Percentiles rank a stretch among this genome's conserved stretches.
Evolutionary conservation across 306 rosid species (phyloP).

Genomic region (Alnus rubra): DNA sequence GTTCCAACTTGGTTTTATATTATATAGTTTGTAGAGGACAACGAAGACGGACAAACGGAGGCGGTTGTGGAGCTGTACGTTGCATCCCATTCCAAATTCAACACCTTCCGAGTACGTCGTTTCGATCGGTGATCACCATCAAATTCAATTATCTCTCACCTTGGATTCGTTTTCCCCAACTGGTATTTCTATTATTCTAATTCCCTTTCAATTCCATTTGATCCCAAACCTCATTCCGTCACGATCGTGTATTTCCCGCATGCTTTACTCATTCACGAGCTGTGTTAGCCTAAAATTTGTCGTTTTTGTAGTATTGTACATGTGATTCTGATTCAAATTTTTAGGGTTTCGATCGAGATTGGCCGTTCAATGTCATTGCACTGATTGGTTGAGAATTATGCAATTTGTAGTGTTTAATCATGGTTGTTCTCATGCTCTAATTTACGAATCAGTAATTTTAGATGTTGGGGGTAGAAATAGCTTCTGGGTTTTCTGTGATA

Average conservation of each 20-base stretch:
- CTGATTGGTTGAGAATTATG: neutral
- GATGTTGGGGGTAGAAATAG: neutral
- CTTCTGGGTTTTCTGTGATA: neutral
- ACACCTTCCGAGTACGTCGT: neutral
- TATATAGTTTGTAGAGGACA: constrained; percentile 26
- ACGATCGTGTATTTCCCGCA: neutral
- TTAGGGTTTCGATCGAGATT: neutral
- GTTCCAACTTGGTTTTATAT: constrained; percentile 5
- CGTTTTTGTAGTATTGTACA: neutral
- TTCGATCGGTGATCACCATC: neutral
- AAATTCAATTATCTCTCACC: constrained; percentile 14
- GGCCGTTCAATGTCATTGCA: neutral
- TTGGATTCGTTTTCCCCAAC: constrained; percentile 9
- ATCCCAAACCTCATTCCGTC: constrained; percentile 3
- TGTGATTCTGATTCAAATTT: neutral
- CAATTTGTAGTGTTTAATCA: neutral
- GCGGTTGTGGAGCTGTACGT: constrained; percentile 27
- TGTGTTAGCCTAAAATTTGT: neutral
- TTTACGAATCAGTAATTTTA: neutral
- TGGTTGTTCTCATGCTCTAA: neutral
- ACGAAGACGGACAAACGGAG: constrained; percentile 24
- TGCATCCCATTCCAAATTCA: neutral
- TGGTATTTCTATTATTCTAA: constrained; percentile 17
- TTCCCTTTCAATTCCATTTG: neutral
- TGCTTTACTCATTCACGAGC: neutral